Percentiles rank a stretch among this genome's conserved stretches.
Evolutionary conservation across 495 filamentous ascomycete species (phyloP).

Genomic region (Filosporella fistucella): DNA sequence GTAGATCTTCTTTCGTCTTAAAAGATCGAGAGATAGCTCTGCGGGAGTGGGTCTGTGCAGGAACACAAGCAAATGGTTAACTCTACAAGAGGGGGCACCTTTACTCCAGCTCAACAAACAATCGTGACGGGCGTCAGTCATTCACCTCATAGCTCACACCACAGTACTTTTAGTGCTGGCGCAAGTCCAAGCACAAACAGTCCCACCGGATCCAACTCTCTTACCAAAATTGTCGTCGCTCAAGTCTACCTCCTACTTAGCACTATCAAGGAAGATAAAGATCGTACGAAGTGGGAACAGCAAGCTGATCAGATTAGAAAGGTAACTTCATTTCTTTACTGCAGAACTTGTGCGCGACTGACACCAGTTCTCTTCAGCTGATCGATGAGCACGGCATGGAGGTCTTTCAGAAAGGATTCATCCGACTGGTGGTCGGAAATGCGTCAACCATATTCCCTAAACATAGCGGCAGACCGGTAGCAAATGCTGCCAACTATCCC

Average conservation of each 20-base stretch:
- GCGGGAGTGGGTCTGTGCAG: constrained; percentile 22
- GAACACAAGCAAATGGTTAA: constrained; percentile 25
- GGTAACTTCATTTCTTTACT: constrained; percentile 45
- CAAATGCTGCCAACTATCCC: constrained; percentile 73
- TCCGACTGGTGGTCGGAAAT: constrained; percentile 79
- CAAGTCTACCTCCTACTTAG: constrained; percentile 93
- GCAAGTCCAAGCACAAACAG: constrained; percentile 64
- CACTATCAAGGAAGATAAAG: constrained; percentile 87
- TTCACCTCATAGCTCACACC: constrained; percentile 47
- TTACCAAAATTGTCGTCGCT: constrained; percentile 85
- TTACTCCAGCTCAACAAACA: constrained; percentile 46
- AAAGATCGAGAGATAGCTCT: constrained; percentile 25
- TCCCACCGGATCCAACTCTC: constrained; percentile 56
- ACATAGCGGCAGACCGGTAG: constrained; percentile 59
- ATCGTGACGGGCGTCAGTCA: constrained; percentile 31
- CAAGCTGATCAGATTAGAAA: constrained; percentile 88
- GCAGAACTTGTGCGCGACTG: constrained; percentile 1
- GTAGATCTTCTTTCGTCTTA: constrained; percentile 26
- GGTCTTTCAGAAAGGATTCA: constrained; percentile 88
- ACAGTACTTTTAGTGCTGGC: constrained; percentile 44
- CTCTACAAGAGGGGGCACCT: constrained; percentile 39
- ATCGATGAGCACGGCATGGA: constrained; percentile 97
- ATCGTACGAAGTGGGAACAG: constrained; percentile 89
- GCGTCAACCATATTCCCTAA: constrained; percentile 80
- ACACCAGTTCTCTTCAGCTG: constrained; percentile 49